Evolutionary conservation across 768 basidiomycete species (phyloP), one percentile per base, ranked within the genome.

Genomic region (Mrakia blollopis): DNA sequence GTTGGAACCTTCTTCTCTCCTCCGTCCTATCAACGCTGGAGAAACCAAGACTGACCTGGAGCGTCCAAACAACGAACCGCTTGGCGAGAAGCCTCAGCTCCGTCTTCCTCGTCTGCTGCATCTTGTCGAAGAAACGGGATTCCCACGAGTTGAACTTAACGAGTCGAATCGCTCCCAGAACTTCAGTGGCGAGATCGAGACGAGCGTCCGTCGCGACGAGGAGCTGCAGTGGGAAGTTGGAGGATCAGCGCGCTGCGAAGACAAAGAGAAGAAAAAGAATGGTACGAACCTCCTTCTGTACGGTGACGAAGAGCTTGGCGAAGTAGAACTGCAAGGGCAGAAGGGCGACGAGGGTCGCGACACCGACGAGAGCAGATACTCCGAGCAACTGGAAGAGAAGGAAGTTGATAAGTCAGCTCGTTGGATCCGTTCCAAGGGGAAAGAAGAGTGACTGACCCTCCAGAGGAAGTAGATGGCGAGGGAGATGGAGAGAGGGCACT

Each of bases 121-220:
- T 84, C 50, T 81, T 80, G 25, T 83, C 81, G 72, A 81, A 79
- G 79, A 85, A 85, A 63, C 83, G 83, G 13, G 72, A 60, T 72
- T 86, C 85, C 85, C 80, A 79, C 28, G 79, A 77, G 70, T 79
- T 80, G 47, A 82, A 65, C 63, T 80, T 77, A 77, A 86, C 83
- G 67, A 85, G 79, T 50, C 84, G 81, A 79, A 85, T 82, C 25
- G 85, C 82, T 2, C 80, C 76, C 62, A 86, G 83, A n/a, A 85
- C 83, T 67, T 86, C 85, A 35, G 84, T 84, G 11, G 84, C 82
- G 39, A 83, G 80, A 60, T 84, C 82, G 25, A 86, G 81, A 11
- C 85, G 81, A 10, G 80, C 81, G 74, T 86, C 85, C 2, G 84
- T 84, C 1, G 85, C 85, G 21, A 79, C 80, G 72, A 85, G 82